Evolutionary conservation across 2,329 filamentous ascomycete genomes (phyloP), one percentile per base, ranked within the genome.

Genomic region (Fusarium sp.): DNA sequence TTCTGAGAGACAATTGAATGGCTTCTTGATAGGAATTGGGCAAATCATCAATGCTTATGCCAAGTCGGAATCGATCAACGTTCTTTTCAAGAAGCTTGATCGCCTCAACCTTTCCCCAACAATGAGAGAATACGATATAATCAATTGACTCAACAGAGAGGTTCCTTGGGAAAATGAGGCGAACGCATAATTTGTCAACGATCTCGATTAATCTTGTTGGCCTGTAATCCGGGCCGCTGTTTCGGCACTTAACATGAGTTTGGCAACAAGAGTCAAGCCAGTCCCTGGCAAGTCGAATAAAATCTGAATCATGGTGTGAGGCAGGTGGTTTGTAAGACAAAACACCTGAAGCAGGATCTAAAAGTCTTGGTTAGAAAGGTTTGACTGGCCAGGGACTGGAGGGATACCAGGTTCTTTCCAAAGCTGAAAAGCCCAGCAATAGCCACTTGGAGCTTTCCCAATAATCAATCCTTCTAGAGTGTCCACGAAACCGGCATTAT

Each of bases 1-100:
- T 52, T 12, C 6, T 0, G 18, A 20, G 49, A 6, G 6, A 36
- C 1, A 52, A 1, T 0, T 27, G 17, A 6, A 52, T 9, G 2
- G 17, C 49, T 20, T 52, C 49, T 15, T 36, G 49, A 12, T 52
- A 52, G 7, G 49, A 1, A n/a, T 52, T 52, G 8, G 47, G 47
- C 3, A 52, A 0, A 0, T 36, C n/a, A 8, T 15, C 22, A 12
- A 1, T 35, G 17, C 9, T 36, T 2, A 36, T 52, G n/a, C 47
- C 47, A 20, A 18, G n/a, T 0, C 17, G 31, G 4, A 36, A 52
- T 15, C 4, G 31, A 20, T 52, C 17, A 25, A 52, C 15, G 9
- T 36, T 52, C 17, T 52, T 14, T 1, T 52, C 0, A 2, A 36
- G 47, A 36, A 52, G 47, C 6, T 52, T 52, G 17, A 52, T 52